Evolutionary conservation across 768 basidiomycete species (phyloP).

Genomic region (Mycena leptocephala): DNA sequence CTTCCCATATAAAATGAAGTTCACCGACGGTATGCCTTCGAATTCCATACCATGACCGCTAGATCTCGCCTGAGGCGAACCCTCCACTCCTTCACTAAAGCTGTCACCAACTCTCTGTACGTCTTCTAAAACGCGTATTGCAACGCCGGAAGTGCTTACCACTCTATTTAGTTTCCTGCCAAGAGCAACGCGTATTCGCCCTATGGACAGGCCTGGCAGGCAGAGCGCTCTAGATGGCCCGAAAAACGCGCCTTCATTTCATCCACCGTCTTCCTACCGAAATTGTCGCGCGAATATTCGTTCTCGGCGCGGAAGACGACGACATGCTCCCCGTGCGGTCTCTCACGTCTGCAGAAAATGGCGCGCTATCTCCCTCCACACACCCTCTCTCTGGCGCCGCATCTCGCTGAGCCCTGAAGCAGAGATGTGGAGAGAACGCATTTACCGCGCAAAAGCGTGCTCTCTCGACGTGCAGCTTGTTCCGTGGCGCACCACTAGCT

Average conservation of each 20-base stretch:
- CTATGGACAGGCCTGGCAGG: not conserved
- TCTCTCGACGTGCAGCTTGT: conserved; percentile 73
- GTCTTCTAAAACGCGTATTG: conserved; percentile 7
- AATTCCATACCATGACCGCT: conserved; percentile 22
- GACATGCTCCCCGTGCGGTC: conserved; percentile 71
- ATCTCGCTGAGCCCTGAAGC: conserved; percentile 66
- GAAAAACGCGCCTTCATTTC: conserved; percentile 56
- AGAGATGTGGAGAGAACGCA: conserved; percentile 76
- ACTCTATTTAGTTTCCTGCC: conserved; percentile 18
- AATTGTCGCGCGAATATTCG: conserved; percentile 76
- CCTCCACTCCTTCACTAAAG: conserved; percentile 20
- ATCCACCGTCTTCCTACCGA: conserved; percentile 76
- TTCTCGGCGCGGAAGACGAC: conserved; percentile 71
- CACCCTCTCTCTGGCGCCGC: conserved; percentile 77
- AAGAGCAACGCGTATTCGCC: conserved; percentile 13
- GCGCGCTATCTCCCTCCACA: conserved; percentile 73
- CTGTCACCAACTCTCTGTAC: conserved; percentile 20
- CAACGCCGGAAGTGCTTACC: not conserved
- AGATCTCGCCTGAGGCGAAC: conserved; percentile 17
- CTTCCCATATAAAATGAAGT: conserved; percentile 3
- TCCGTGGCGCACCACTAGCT: conserved; percentile 47
- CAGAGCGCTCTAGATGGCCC: conserved; percentile 31
- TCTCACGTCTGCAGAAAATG: conserved; percentile 82
- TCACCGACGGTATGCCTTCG: not conserved
- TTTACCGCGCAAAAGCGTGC: conserved; percentile 73